Percentiles rank a stretch among this genome's conserved stretches.
These are phyloP conservation scores for Zygotorulaspora mrakii DNA, from an alignment of 1,139 yeast genomes.

Conservation along the genomic window DNA sequence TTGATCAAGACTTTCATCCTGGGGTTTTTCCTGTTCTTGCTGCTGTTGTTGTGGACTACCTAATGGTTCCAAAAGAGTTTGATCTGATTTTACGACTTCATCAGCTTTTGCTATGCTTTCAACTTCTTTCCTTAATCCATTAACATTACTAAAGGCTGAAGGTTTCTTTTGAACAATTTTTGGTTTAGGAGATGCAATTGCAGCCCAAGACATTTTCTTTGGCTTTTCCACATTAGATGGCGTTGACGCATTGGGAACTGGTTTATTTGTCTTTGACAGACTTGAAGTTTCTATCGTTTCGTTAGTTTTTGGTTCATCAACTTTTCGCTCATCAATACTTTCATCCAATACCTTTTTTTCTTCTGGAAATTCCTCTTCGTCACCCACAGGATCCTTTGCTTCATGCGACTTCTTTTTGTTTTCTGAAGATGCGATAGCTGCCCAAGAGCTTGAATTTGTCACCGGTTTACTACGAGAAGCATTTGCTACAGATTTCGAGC, in stretches of 20 bases:
- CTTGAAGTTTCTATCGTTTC: constrained; percentile 2
- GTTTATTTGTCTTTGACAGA: constrained; percentile 1
- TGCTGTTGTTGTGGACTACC: constrained; percentile 10
- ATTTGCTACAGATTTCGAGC: constrained; percentile 21
- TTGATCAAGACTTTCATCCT: constrained; percentile 18
- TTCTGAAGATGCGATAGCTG: constrained; percentile 20
- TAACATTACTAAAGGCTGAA: constrained; percentile 23
- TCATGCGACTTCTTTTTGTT: constrained; percentile 8
- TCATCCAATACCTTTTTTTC: constrained; percentile 5
- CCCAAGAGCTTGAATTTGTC: constrained; percentile 26
- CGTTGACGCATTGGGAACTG: constrained; percentile 2
- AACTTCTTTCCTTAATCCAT: constrained; percentile 23
- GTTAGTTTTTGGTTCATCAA: too few species aligned
- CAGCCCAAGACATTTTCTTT: constrained; percentile 41
- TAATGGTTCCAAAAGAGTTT: constrained; percentile 17
- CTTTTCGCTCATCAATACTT: constrained; percentile 7
- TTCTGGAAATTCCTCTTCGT: constrained; percentile 11
- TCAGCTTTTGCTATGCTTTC: constrained; percentile 16
- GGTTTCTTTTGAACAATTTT: constrained; percentile 22
- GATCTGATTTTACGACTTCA: constrained; percentile 8
- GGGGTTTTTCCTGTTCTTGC: constrained; percentile 26
- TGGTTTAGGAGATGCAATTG: constrained; percentile 39
- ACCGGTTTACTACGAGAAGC: constrained; percentile 22
- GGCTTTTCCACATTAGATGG: constrained; percentile 17
- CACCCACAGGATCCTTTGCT: background rate